Conservation (phyloP, 495 filamentous ascomycete species). For the Penicillium canariense region DNA sequence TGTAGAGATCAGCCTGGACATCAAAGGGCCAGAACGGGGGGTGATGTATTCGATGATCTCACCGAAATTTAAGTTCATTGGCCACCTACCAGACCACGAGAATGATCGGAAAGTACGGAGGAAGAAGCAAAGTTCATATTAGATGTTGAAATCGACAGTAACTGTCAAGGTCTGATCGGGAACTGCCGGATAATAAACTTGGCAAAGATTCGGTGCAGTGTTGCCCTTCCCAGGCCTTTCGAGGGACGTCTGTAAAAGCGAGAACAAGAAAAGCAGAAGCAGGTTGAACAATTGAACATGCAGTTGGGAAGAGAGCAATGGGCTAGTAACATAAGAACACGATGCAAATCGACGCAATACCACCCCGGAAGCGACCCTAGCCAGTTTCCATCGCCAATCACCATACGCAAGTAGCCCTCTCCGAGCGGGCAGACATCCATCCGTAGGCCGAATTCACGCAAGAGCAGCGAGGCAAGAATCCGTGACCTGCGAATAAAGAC, state of each 20-base stretch:
- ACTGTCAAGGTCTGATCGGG: not conserved
- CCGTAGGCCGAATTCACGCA: slow-evolving; percentile 2
- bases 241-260: not conserved
- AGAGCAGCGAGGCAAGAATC: slow-evolving; percentile 12
- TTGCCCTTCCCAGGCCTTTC: not conserved
- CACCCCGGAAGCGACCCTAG: slow-evolving; percentile 55
- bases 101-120: not conserved
- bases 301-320: slow-evolving; percentile 12
- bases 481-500: slow-evolving; percentile 9
- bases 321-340: slow-evolving; percentile 18
- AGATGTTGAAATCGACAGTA: slow-evolving; percentile 7
- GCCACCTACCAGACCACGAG: too few species aligned
- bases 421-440: slow-evolving; percentile 10
- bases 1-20: slow-evolving; percentile 10
- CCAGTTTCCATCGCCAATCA: slow-evolving; percentile 49
- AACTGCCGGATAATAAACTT: not conserved
- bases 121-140: slow-evolving; percentile 4
- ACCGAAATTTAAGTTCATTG: slow-evolving; percentile 3
- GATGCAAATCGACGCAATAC: slow-evolving; percentile 45
- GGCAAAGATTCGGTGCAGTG: not conserved
- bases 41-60: slow-evolving; percentile 22
- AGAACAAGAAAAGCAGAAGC: not conserved
- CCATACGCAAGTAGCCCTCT: slow-evolving; percentile 20
- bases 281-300: not conserved
- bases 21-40: slow-evolving; percentile 9